Base-by-base conservation (phyloP, 1,284 basidiomycete genomes). In the Boletellus sp. region DNA sequence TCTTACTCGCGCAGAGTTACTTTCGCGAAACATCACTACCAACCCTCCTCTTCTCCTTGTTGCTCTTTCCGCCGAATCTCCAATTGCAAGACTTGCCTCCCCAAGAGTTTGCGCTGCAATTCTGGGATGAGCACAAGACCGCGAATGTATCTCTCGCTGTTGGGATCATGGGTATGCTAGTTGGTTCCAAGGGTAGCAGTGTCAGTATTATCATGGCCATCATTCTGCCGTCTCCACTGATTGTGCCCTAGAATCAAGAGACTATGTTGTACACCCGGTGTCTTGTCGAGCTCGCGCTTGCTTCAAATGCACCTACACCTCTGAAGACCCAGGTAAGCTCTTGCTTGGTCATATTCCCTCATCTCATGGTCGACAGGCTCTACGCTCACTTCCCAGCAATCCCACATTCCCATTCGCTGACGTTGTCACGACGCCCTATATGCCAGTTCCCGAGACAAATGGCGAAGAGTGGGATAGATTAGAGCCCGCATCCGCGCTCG, bases 91-190 rank as follows among this genome's bases (percentile, higher is more conserved):
- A 82, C 34, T 68, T 76, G 7, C 81, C 87, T 2, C 91, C 94
- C 4, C 91, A 97, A 66, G 87, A 91, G 49, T 99, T 98, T 67
- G 87, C 94, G 1, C 73, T 98, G 29, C 96, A 99, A 65, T 93
- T 94, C 62, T 99, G 96, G 96, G 91, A 94, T 53, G 78, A 84
- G 42, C 92, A 94, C 63, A 97, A 97, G 66, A 68, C 82, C 16
- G 73, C 80, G 39, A 95, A 94, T 59, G 84, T 86, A 2, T 76
- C 79, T 1, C 69, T 94, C 16, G 80, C 92, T 10, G 70, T 98
- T 4, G 84, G 84, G 20, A 81, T 97, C 43, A 79, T 92, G 58
- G 78, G 87, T 2, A 80, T 89, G 69, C 74, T 90, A 8, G 76
- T 89, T 23, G 78, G 80, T 1, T 80, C 80, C 17, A 90, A 91